Conservation (phyloP, 192 early-diverging fungal species). For the Paraglomus brasilianum region DNA sequence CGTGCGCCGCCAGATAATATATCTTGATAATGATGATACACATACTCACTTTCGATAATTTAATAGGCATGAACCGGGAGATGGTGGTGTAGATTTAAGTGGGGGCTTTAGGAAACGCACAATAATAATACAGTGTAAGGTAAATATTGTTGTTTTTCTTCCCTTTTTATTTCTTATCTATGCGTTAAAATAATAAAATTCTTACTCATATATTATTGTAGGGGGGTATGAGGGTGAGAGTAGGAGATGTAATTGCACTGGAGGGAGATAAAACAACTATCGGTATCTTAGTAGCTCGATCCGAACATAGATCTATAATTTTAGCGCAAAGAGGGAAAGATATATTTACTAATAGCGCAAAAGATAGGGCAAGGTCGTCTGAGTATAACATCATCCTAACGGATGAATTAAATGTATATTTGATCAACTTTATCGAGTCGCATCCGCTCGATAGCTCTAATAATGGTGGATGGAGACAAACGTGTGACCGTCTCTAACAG, state of each 20-base stretch:
- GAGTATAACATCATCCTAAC: constrained; percentile 17
- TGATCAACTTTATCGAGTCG: too few species aligned
- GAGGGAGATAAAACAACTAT: constrained; percentile 9
- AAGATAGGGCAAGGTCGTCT: constrained; percentile 9
- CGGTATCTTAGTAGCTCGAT: constrained; percentile 17
- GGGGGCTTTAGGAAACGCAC: not conserved
- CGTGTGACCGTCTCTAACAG: too few species aligned
- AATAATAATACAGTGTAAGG: not conserved
- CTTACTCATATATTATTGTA: too few species aligned
- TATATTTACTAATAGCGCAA: not conserved
- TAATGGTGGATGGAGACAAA: too few species aligned
- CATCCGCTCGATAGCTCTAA: too few species aligned
- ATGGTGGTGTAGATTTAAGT: constrained; percentile 1
- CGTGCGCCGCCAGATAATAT: too few species aligned
- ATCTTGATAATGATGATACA: constrained; percentile 6
- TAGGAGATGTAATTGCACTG: not conserved
- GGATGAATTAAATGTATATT: constrained; percentile 1
- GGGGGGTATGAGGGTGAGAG: not conserved
- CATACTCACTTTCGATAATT: not conserved
- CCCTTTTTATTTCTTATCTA: too few species aligned
- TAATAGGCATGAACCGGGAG: constrained; percentile 5
- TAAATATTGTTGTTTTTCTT: too few species aligned
- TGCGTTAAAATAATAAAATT: too few species aligned
- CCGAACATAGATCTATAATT: too few species aligned
- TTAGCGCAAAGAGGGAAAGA: too few species aligned